Evolutionary conservation across 2,329 filamentous ascomycete genomes (phyloP), one percentile per base, ranked within the genome.

Genomic region (Fusarium coffeatum): DNA sequence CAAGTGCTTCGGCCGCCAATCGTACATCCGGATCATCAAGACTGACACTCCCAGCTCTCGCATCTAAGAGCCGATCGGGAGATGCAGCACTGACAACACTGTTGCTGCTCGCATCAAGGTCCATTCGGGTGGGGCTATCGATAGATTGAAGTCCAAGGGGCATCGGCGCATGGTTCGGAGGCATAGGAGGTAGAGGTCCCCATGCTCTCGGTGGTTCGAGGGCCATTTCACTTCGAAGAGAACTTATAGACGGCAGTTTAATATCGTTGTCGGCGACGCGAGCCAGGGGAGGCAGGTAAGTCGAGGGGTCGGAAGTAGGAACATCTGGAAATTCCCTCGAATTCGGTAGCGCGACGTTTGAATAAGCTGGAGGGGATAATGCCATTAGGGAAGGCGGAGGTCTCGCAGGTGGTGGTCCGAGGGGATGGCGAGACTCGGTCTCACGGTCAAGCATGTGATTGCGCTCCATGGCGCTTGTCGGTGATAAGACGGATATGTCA

Each of bases 1-100:
- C 91, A 16, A 94, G 82, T 10, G 92, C 92, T 79, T 94, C 91
- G 30, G 92, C 92, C 25, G 92, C 92, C 72, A 91, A 83, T 43
- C 89, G 85, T 37, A 92, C 89, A 73, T 91, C 89, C 5, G 89
- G 89, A 69, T 91, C 89, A 73, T 91, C 89, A 28, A 91, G 78
- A 63, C 82, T 88, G 49, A 89, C 85, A 63, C 85, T 88, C 59
- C 81, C 81, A 8, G 84, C 79, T 50, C 85, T 79, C 6, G 80
- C 82, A 66, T 83, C 83, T 16, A 79, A 73, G 40, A 81, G 78
- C n/a, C 77, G 77, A 55, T 85, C 84, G 15, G 86, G 83, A 6
- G 85, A 86, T 10, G 81, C 78, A 32, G 81, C 78, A 70, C 81
- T 83, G 40, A 76, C 66, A 55, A 79, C 79, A 64, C 81, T 82